phyloP scores from a whole-genome alignment of 1,139 yeast species.

The Barnettozyma hawaiiensis region DNA sequence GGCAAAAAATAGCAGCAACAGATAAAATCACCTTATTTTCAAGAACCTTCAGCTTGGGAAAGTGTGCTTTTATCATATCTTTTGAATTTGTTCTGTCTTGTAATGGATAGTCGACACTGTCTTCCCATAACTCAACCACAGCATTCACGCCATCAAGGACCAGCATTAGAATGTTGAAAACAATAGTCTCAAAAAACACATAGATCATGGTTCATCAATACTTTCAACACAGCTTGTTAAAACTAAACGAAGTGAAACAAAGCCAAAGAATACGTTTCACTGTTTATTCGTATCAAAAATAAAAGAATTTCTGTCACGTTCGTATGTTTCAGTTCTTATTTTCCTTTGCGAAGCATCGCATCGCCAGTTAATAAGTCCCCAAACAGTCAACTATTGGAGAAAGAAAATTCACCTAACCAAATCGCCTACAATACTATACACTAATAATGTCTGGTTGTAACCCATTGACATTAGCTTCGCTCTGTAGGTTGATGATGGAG shows the following conservation, averaged over 20 bases:
- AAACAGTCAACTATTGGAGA: no score
- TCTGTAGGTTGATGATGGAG: no score
- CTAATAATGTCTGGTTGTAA: no score
- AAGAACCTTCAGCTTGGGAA: background rate
- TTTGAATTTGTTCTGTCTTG: background rate
- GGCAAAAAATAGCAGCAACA: background rate
- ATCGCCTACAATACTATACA: no score
- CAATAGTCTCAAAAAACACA: conserved; percentile 5
- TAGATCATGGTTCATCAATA: background rate
- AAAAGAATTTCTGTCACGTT: no score
- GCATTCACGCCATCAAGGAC: conserved; percentile 7
- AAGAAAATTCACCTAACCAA: no score
- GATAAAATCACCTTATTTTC: background rate
- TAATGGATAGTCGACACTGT: conserved; percentile 7
- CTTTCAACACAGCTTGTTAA: no score
- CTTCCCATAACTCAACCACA: conserved; percentile 6
- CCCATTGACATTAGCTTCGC: no score
- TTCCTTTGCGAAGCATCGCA: no score
- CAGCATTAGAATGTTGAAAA: conserved; percentile 4
- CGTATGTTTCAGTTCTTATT: no score
- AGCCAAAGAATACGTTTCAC: background rate
- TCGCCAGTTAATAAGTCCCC: no score
- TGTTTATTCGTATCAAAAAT: background rate
- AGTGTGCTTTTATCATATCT: background rate
- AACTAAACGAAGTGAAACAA: no score